Percentiles rank a stretch among this genome's conserved stretches.
These are phyloP conservation scores for Populus tomentosa DNA, from an alignment of 441 rosid genomes.

Conservation along the genomic window DNA sequence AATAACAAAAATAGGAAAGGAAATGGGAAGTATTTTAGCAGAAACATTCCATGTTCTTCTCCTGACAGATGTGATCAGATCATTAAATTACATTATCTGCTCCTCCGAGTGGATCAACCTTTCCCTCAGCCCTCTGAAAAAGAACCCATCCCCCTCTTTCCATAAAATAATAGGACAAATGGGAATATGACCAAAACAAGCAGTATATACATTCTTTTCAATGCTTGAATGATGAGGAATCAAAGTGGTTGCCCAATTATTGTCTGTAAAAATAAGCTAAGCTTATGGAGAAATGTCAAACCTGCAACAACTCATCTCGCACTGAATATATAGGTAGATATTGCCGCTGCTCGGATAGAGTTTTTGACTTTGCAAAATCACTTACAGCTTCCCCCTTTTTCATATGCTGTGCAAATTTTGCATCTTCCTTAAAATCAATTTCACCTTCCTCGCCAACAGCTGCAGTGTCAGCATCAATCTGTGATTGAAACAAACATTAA, in stretches of 20 bases:
- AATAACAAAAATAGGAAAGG: not conserved
- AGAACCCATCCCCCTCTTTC: not conserved
- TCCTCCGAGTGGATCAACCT: not conserved
- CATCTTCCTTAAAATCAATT: conserved; percentile 85
- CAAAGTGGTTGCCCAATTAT: not conserved
- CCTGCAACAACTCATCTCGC: conserved; percentile 94
- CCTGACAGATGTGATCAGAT: not conserved
- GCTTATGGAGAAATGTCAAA: conserved; percentile 23
- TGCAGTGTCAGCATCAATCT: conserved; percentile 97
- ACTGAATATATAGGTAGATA: conserved; percentile 94
- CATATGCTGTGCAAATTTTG: conserved; percentile 87
- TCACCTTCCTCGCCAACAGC: conserved; percentile 91
- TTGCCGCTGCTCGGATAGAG: conserved; percentile 78
- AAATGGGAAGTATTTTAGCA: not conserved
- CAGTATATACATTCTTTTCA: not conserved
- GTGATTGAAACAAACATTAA: conserved; percentile 13
- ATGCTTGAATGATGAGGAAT: not conserved
- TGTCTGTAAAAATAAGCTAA: not conserved
- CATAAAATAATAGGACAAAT: not conserved
- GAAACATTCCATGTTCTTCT: not conserved
- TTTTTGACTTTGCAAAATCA: conserved; percentile 86
- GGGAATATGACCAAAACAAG: not conserved
- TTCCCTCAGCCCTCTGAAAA: not conserved
- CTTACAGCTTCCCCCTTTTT: conserved; percentile 92
- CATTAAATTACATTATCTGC: not conserved